Conservation (phyloP, 2,329 filamentous ascomycete genomes). For the Penicillium sp. region DNA sequence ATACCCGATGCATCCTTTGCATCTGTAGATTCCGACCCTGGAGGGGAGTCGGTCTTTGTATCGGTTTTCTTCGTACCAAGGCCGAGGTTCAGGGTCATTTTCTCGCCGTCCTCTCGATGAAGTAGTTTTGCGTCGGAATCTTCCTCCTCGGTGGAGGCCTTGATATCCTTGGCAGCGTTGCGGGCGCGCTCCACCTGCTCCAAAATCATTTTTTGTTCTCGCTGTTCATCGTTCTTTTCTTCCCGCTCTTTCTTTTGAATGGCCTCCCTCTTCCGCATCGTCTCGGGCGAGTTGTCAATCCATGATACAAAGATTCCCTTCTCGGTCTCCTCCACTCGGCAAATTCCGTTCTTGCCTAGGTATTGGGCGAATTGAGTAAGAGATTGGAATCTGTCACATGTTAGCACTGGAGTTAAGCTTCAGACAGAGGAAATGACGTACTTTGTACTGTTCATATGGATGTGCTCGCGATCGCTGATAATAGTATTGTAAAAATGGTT, state of each 20-base stretch:
- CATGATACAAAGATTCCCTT: slow-evolving; percentile 82
- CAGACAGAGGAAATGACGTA: background rate
- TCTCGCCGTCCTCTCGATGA: slow-evolving; percentile 68
- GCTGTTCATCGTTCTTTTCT: slow-evolving; percentile 86
- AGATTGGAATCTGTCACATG: slow-evolving; percentile 44
- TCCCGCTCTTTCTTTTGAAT: slow-evolving; percentile 79
- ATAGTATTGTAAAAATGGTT: slow-evolving; percentile 97
- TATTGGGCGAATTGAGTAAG: slow-evolving; percentile 88
- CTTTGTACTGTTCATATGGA: slow-evolving; percentile 3
- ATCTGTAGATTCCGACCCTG: slow-evolving; percentile 24
- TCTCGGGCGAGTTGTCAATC: slow-evolving; percentile 89
- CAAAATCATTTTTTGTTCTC: slow-evolving; percentile 77
- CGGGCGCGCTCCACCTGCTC: slow-evolving; percentile 74
- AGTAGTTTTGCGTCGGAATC: slow-evolving; percentile 43
- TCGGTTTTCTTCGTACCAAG: slow-evolving; percentile 28
- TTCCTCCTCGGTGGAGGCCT: slow-evolving; percentile 39
- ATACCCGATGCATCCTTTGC: slow-evolving; percentile 17
- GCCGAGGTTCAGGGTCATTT: slow-evolving; percentile 70
- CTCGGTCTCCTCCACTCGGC: slow-evolving; percentile 83
- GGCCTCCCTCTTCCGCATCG: slow-evolving; percentile 75
- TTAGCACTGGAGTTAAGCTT: background rate
- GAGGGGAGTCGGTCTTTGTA: slow-evolving; percentile 22
- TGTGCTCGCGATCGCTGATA: slow-evolving; percentile 71
- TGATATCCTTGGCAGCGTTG: slow-evolving; percentile 36
- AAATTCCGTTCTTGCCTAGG: slow-evolving; percentile 82